Evolutionary conservation across 805 yeast genomes (phyloP), one percentile per base, ranked within the genome.

Genomic region (Ascoidea rubescens): DNA sequence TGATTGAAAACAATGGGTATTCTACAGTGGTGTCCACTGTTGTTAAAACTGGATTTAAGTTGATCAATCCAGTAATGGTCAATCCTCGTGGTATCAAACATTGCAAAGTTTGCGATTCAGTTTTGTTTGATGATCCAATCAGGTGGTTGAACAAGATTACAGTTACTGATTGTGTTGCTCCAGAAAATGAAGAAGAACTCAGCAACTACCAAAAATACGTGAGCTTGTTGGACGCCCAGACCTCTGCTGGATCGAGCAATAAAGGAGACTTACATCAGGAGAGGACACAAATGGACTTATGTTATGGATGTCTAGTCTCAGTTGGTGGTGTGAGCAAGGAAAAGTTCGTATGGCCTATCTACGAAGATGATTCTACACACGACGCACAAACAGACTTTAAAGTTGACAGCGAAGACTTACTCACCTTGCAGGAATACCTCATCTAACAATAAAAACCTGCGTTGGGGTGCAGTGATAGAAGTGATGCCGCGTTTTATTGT

Each of bases 11-110:
- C 7, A 54, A 52, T 28, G 77, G 77, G 3, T 73, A 73, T 55
- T 68, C 73, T 1, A 71, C 76, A 7, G 71, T 76, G 7, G 74
- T 74, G 5, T 71, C 76, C 1, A 71, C 77, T 0, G 77, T 73
- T 31, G 74, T 71, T 5, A 71, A 70, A 49, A 73, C 75, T 1
- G 74, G 74, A 4, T 73, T 69, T 48, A 72, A 71, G 53, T 58
- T 73, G 47, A 68, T 69, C 1, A 64, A 63, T 5, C 73, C 74
- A 1, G 28, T 21, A 21, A 21, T 21, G 28, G 58, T 54, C 31
- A 52, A 32, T 2, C 55, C 52, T 5, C 48, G 57, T 5, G 52
- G 56, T 5, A 14, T 47, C 6, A 60, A 56, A 12, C 45, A 46
- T 12, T 72, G 77, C 58, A 64, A 62, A 48, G 56, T 72, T 1